These are phyloP conservation scores for Heritiera littoralis DNA, from an alignment of 345 rosid species.

Conservation along the genomic window DNA sequence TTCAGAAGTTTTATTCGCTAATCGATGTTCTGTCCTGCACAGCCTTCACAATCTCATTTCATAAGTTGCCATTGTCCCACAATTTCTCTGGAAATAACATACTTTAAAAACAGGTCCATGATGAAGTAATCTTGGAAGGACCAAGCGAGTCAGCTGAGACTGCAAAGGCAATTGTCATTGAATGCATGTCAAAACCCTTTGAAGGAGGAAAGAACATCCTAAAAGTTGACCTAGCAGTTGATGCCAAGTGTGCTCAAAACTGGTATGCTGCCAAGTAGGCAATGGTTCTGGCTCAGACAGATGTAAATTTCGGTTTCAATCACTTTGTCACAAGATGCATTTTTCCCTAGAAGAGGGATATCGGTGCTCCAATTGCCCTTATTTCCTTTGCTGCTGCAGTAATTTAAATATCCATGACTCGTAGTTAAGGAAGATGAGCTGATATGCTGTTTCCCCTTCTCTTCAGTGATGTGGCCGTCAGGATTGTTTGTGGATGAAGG, in stretches of 20 bases:
- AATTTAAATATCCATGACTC: background rate
- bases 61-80: background rate
- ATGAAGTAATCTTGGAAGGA: constrained; percentile 98
- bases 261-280: constrained; percentile 89
- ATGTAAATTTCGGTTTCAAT: background rate
- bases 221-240: constrained; percentile 76
- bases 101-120: constrained; percentile 68
- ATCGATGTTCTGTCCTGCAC: background rate
- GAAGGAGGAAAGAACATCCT: constrained; percentile 74
- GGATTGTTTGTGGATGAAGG: background rate
- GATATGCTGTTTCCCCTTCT: background rate
- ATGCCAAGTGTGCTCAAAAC: constrained; percentile 88
- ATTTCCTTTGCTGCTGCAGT: background rate
- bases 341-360: constrained; percentile 1
- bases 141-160: constrained; percentile 80
- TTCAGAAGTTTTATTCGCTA: background rate
- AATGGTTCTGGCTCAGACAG: background rate
- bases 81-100: constrained; percentile 21
- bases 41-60: background rate
- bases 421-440: background rate
- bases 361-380: background rate
- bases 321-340: background rate
- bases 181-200: constrained; percentile 91
- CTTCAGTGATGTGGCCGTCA: background rate
- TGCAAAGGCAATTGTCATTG: constrained; percentile 79